Evolutionary conservation across 2,329 filamentous ascomycete species (phyloP).

Genomic region (Escovopsis weberi): DNA sequence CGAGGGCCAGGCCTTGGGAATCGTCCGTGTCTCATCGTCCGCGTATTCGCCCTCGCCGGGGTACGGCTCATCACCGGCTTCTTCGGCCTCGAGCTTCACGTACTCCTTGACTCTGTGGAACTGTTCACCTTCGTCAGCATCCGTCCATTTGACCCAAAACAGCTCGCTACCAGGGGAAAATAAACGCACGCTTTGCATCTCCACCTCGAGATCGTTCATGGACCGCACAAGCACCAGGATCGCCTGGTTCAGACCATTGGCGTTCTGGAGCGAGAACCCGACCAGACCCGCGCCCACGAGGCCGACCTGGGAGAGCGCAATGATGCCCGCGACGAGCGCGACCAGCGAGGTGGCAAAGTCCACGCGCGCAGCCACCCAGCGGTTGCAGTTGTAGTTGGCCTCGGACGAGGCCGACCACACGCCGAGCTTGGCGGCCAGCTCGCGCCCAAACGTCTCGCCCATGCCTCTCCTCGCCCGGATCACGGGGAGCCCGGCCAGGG

Average conservation of each 20-base stretch:
- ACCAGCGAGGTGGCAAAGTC: conserved; percentile 40
- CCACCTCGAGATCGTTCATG: conserved; percentile 42
- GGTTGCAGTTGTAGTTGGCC: conserved; percentile 39
- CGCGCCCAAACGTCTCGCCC: conserved; percentile 29
- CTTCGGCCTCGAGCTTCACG: conserved; percentile 30
- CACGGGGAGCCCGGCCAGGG: conserved; percentile 32
- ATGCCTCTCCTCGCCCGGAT: conserved; percentile 37
- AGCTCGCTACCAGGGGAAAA: neutral
- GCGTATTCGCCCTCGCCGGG: conserved; percentile 25
- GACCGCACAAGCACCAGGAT: conserved; percentile 37
- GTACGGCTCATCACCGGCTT: conserved; percentile 25
- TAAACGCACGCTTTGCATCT: conserved; percentile 35
- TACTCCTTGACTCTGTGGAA: conserved; percentile 37
- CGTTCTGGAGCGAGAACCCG: conserved; percentile 41
- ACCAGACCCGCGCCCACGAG: conserved; percentile 36
- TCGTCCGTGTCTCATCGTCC: conserved; percentile 21
- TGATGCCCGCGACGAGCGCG: conserved; percentile 34
- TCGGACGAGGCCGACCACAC: conserved; percentile 32
- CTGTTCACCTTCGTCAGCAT: conserved; percentile 12
- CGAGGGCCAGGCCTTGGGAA: conserved; percentile 30
- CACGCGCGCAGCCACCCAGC: conserved; percentile 40
- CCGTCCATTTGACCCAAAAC: neutral
- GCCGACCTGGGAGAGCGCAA: conserved; percentile 34
- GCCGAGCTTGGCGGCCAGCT: conserved; percentile 35
- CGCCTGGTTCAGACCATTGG: conserved; percentile 36